These are phyloP conservation scores for Avicennia marina DNA, from an alignment of 257 asterid genomes.

Conservation along the genomic window DNA sequence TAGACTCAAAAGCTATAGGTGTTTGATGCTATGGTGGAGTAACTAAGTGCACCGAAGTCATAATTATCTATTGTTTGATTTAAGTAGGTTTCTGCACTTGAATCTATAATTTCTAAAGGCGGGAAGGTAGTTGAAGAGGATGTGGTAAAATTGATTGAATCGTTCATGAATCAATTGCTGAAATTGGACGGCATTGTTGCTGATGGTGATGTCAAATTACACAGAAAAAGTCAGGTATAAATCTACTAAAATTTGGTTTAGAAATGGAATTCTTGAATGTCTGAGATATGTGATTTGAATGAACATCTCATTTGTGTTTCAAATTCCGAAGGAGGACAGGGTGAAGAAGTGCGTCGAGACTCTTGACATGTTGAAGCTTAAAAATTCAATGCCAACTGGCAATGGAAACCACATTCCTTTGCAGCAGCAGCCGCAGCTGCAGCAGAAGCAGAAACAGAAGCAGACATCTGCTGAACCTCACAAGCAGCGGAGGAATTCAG, in stretches of 20 bases:
- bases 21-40: neutral
- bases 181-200: conserved; percentile 59
- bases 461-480: neutral
- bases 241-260: neutral
- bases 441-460: neutral
- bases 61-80: conserved; percentile 12
- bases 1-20: too few relatives aligned
- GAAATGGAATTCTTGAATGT: neutral
- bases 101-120: conserved; percentile 57
- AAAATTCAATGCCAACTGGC: conserved; percentile 33
- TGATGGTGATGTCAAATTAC: conserved; percentile 68
- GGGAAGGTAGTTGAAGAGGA: conserved; percentile 64
- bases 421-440: neutral
- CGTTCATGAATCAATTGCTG: conserved; percentile 72
- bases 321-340: conserved; percentile 47
- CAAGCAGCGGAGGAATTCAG: conserved; percentile 2
- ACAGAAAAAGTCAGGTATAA: conserved; percentile 75
- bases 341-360: conserved; percentile 74
- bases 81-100: conserved; percentile 62
- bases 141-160: conserved; percentile 47
- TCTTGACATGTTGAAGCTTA: conserved; percentile 65
- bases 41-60: neutral
- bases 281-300: too few relatives aligned
- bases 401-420: neutral
- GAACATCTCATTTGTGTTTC: neutral